Base-by-base conservation (phyloP, 331 rosid species). In the Prunus yedoensis region DNA sequence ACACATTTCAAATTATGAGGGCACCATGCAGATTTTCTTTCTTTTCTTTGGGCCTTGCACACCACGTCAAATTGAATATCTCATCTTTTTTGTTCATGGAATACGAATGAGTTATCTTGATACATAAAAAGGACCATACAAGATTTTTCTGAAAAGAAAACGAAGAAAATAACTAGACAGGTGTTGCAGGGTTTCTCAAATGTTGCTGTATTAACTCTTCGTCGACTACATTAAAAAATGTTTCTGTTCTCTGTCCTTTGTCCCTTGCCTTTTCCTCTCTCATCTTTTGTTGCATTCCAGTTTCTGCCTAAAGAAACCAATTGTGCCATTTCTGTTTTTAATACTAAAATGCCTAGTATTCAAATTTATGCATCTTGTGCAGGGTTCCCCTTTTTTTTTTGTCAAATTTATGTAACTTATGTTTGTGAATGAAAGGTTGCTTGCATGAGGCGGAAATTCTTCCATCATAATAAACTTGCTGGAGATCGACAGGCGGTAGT, bases 401-500 rank as follows among this genome's bases (percentile, higher is more conserved):
- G 20, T 35, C 41, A 35, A 35, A 35, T 35, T 35, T 35, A 35
- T 35, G 21, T 71, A 66, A 73, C 50, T 71, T 73, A 30, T 80
- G 27, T 11, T 25, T 74, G 74, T 64, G 67, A 83, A 77, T 80
- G 68, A 72, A 35, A 95, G 98, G 99, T 91, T 77, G 88, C 89
- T 77, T 75, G 28, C 81, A 87, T 95, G 97, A 90, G 97, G 81
- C 86, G 86, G 73, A 88, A 88, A 79, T 95, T 92, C 85, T 75
- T 77, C 63, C 98, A 95, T 82, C 91, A 98, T 66, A 92, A 89
- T 51, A 84, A 96, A 35, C 98, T 95, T 84, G 99, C 99, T 21
- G 99, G 99, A 78, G 99, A 95, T 66, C 88, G 98, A 18, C 89
- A 94, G 58, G 99, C 97, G 70, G 99, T 79, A 23, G 98, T 95